These are phyloP conservation scores for Mallotus nudiflorus DNA, from an alignment of 345 rosid genomes.

Conservation along the genomic window DNA sequence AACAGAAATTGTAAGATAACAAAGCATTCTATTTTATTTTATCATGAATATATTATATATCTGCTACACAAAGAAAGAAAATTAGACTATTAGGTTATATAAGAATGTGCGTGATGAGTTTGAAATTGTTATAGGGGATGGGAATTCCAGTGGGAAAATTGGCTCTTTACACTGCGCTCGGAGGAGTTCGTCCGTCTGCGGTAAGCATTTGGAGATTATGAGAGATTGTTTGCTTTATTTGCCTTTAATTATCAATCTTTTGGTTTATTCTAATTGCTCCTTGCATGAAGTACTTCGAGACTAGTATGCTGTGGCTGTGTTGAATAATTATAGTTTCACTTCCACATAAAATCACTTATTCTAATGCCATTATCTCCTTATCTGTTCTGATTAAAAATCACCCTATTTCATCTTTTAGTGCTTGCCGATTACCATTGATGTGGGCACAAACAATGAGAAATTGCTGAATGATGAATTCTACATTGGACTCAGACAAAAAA, in stretches of 20 bases:
- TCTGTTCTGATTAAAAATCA: background rate
- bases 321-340: background rate
- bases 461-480: constrained; percentile 85
- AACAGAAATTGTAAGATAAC: background rate
- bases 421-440: constrained; percentile 85
- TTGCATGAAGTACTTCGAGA: background rate
- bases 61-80: too few species aligned
- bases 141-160: constrained; percentile 91
- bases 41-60: background rate
- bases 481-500: constrained; percentile 72
- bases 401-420: constrained; percentile 43
- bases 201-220: constrained; percentile 41
- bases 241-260: background rate
- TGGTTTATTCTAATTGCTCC: background rate
- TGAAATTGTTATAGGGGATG: constrained; percentile 61
- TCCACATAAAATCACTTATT: background rate
- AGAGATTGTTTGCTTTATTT: background rate
- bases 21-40: background rate
- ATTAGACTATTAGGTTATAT: background rate
- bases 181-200: constrained; percentile 88
- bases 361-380: background rate
- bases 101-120: background rate
- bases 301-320: background rate
- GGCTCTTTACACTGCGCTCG: constrained; percentile 83
- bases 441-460: constrained; percentile 85